Evolutionary conservation across 371 early-diverging fungal genomes (phyloP).

Genomic region (Mucor racemosus): DNA sequence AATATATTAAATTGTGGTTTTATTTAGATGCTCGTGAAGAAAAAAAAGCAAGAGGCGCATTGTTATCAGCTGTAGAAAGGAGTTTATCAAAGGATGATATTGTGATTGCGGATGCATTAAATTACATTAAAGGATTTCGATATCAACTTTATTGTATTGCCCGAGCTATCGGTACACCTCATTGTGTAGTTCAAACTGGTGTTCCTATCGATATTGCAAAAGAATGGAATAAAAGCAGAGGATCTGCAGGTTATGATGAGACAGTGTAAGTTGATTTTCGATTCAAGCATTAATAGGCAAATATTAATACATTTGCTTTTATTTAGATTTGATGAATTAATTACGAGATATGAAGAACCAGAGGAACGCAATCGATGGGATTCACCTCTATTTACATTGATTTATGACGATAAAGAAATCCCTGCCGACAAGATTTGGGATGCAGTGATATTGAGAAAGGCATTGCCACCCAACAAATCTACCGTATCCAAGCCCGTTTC

Average conservation of each 20-base stretch:
- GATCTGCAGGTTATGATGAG: conserved; percentile 56
- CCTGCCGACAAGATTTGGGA: conserved; percentile 78
- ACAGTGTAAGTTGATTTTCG: conserved; percentile 36
- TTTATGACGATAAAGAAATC: conserved; percentile 69
- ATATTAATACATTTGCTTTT: not conserved
- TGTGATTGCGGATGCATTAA: conserved; percentile 91
- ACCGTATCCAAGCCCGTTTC: conserved; percentile 87
- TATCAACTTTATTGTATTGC: conserved; percentile 96
- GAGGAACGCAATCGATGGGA: conserved; percentile 92
- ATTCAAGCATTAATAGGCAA: too few relatives aligned
- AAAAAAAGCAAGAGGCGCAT: conserved; percentile 89
- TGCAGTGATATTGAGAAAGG: conserved; percentile 74
- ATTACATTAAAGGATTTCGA: conserved; percentile 97
- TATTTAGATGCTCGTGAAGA: conserved; percentile 70
- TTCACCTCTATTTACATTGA: conserved; percentile 87
- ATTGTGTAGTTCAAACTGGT: conserved; percentile 86
- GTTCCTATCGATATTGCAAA: conserved; percentile 66
- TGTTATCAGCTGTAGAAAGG: conserved; percentile 92
- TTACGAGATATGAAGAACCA: conserved; percentile 95
- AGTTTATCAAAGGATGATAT: conserved; percentile 78
- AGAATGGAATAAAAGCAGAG: conserved; percentile 65
- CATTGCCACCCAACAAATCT: conserved; percentile 85
- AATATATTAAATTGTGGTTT: not conserved
- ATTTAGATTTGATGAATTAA: conserved; percentile 79
- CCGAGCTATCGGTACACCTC: conserved; percentile 86